Evolutionary conservation across 108 stramenopile species (phyloP).

Genomic region (Skeletonema potamos): DNA sequence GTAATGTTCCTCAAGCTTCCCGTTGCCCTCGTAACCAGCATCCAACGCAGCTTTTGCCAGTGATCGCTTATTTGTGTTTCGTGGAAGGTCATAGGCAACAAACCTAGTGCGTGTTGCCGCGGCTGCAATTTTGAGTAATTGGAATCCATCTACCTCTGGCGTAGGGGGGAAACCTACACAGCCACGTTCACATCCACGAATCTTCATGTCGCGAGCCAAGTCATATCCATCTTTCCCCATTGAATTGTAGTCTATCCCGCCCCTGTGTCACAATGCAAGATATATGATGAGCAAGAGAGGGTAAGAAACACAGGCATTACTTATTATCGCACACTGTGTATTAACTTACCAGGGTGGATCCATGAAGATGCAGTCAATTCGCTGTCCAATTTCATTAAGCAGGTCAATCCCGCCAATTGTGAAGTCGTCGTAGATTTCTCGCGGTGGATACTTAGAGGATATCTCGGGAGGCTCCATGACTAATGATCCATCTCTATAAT

Average conservation of each 20-base stretch:
- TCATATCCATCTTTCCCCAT: constrained; percentile 86
- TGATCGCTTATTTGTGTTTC: constrained; percentile 73
- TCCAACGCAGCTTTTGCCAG: constrained; percentile 70
- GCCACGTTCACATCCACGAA: constrained; percentile 49
- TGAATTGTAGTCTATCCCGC: constrained; percentile 76
- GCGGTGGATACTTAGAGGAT: constrained; percentile 51
- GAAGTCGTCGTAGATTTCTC: constrained; percentile 67
- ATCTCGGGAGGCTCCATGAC: constrained; percentile 58
- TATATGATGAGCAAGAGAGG: background rate
- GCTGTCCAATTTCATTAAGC: constrained; percentile 45
- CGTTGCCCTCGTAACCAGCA: constrained; percentile 83
- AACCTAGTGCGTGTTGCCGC: constrained; percentile 62
- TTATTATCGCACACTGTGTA: too few relatives aligned
- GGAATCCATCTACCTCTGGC: constrained; percentile 60
- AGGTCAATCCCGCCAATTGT: constrained; percentile 74
- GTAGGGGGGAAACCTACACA: constrained; percentile 43
- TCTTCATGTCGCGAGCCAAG: constrained; percentile 83
- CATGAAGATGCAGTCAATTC: constrained; percentile 82
- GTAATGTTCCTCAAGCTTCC: constrained; percentile 85
- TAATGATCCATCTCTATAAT: constrained; percentile 69
- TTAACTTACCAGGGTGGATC: constrained; percentile 75
- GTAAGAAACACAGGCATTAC: background rate
- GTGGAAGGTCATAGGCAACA: constrained; percentile 78
- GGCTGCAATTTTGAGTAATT: constrained; percentile 73
- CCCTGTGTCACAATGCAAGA: constrained; percentile 12